Conservation (phyloP, 1,139 yeast species). For the Kodamaea alishanica region DNA sequence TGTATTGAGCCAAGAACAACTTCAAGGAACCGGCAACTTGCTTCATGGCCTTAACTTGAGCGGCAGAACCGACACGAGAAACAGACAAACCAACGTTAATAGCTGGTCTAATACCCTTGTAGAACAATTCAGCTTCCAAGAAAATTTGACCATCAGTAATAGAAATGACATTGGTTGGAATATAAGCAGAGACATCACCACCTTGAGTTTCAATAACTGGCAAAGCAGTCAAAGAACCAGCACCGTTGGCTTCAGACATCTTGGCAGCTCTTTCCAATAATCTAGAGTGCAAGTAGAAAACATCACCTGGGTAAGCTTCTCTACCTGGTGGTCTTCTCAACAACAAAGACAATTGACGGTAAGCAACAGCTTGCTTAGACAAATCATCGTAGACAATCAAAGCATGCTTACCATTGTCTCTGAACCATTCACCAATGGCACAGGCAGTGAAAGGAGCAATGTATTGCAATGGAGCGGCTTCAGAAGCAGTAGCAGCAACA, state of each 20-base stretch:
- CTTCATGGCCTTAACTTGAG: conserved; percentile 99
- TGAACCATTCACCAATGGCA: conserved; percentile 99
- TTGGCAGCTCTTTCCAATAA: conserved; percentile 96
- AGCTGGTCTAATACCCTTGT: conserved; percentile 99
- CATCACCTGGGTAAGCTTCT: conserved; percentile 98
- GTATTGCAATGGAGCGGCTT: conserved; percentile 99
- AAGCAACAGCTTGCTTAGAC: conserved; percentile 99
- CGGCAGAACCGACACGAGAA: conserved; percentile 99
- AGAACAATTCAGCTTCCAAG: conserved; percentile 99
- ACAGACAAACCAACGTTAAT: conserved; percentile 99
- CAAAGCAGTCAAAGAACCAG: conserved; percentile 93
- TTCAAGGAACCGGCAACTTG: conserved; percentile 99
- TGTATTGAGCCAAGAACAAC: conserved; percentile 99
- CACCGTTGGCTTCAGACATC: conserved; percentile 87
- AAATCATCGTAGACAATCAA: conserved; percentile 96
- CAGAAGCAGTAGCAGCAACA: conserved; percentile 99
- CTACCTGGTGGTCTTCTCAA: conserved; percentile 98
- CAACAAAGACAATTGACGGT: conserved; percentile 97
- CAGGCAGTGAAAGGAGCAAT: conserved; percentile 99
- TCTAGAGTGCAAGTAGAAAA: conserved; percentile 94
- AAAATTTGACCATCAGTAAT: conserved; percentile 97
- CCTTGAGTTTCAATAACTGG: conserved; percentile 98
- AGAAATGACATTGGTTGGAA: conserved; percentile 96
- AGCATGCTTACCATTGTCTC: conserved; percentile 98
- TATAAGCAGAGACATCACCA: conserved; percentile 98